Conservation (phyloP, 805 yeast genomes). For the Nakazawaea populi region DNA sequence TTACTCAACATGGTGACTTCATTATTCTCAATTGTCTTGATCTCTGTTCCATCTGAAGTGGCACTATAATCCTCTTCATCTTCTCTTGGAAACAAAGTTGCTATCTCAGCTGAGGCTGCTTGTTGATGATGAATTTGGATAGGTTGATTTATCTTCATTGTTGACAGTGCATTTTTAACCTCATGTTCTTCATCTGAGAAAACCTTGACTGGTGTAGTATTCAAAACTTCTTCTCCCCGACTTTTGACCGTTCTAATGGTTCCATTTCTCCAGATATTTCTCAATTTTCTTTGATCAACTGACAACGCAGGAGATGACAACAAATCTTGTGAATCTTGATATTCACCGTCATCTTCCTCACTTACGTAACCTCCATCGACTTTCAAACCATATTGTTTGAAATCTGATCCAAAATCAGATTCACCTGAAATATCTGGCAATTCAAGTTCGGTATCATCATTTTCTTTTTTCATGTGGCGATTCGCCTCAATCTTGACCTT, state of each 20-base stretch:
- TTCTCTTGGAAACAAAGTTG: neutral
- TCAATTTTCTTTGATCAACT: neutral
- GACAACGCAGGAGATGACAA: neutral
- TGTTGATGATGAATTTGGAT: neutral
- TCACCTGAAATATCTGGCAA: slow-evolving; percentile 43
- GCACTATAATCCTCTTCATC: neutral
- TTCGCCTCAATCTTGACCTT: too few relatives aligned
- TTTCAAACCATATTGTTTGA: slow-evolving; percentile 25
- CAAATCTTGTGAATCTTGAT: slow-evolving; percentile 10
- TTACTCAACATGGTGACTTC: slow-evolving; percentile 13
- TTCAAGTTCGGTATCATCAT: slow-evolving; percentile 17
- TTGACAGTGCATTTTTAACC: slow-evolving; percentile 3
- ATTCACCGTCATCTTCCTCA: neutral
- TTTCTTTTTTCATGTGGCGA: too few relatives aligned
- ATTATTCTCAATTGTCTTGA: slow-evolving; percentile 10
- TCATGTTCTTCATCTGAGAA: slow-evolving; percentile 7
- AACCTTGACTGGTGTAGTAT: neutral
- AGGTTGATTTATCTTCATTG: neutral
- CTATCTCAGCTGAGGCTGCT: slow-evolving; percentile 4
- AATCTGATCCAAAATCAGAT: slow-evolving; percentile 42
- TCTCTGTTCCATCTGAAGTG: neutral
- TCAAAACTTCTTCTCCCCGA: neutral
- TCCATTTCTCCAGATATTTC: slow-evolving; percentile 10
- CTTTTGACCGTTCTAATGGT: neutral
- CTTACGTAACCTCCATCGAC: slow-evolving; percentile 1